Evolutionary conservation across 768 basidiomycete species (phyloP), one percentile per base, ranked within the genome.

Genomic region (Termitomyces bulborhizus): DNA sequence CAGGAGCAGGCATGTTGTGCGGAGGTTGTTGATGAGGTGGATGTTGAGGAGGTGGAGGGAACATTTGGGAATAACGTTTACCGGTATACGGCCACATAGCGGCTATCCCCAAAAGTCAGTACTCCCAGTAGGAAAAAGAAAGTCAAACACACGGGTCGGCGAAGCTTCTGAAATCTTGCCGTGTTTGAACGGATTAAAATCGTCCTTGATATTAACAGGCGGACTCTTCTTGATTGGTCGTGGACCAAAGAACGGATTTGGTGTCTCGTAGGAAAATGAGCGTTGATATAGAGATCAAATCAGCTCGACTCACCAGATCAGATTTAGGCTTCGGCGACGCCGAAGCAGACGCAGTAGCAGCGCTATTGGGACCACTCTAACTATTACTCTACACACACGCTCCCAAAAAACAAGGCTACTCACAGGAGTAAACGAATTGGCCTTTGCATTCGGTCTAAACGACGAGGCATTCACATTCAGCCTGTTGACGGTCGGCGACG

Each of bases 111-210:
- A 21, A 47, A 29, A 18, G 56, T 36, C 53, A 41, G n/a, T 12
- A 1, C 31, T 9, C 8, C 8, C 3, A 6, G 34, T 3, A 7
- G 18, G 11, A 4, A 45, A 12, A 26, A 9, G 16, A 16, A 43
- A 27, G 53, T 41, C 6, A 37, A 26, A 81, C 93, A 63, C 67
- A 95, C 93, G 70, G 59, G 92, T 80, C 65, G 83, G 78, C 26
- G 80, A 71, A 6, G 93, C 82, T 52, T 91, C 90, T 7, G 76
- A 80, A 27, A 93, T 84, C 68, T 91, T 91, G 65, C 82, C 81
- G 63, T 87, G 83, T 72, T 91, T 92, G 82, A 96, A 97, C 15
- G 96, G 94, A 68, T 95, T 97, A 68, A 99, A 99, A 66, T 98
- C 96, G 62, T 97, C 93, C 73, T 96, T 92, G 69, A 96, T 82